Conservation (phyloP, 2,329 filamentous ascomycete genomes). For the Fusarium sp. region DNA sequence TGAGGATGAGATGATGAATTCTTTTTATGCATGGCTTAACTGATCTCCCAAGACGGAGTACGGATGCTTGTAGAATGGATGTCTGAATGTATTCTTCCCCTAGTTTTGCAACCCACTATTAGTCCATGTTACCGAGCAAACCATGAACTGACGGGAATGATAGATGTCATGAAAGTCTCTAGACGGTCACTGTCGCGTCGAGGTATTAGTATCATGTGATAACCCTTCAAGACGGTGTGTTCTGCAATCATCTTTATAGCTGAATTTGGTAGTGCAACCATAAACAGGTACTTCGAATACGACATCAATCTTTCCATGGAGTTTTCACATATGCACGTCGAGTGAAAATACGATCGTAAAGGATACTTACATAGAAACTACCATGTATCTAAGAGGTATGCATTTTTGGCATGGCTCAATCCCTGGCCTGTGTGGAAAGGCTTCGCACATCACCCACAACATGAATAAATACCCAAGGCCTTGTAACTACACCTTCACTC, state of each 20-base stretch:
- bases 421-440: neutral
- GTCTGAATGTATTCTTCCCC: slow-evolving; percentile 34
- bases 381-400: no score
- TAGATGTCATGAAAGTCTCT: neutral
- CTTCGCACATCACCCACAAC: neutral
- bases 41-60: slow-evolving; percentile 38
- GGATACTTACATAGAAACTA: neutral
- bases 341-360: neutral
- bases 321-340: neutral
- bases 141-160: neutral
- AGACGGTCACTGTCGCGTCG: neutral
- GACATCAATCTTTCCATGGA: neutral
- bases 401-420: neutral
- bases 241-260: neutral
- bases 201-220: neutral
- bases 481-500: neutral
- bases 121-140: neutral
- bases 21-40: slow-evolving; percentile 48
- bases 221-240: neutral
- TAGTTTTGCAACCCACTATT: neutral
- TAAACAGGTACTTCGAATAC: neutral
- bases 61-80: slow-evolving; percentile 45
- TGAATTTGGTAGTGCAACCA: neutral
- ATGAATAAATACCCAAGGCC: neutral
- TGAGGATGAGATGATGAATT: slow-evolving; percentile 42